Percentiles rank a stretch among this genome's conserved stretches.
These are phyloP conservation scores for Venturia asperata DNA, from an alignment of 2,329 filamentous ascomycete genomes.

Conservation along the genomic window DNA sequence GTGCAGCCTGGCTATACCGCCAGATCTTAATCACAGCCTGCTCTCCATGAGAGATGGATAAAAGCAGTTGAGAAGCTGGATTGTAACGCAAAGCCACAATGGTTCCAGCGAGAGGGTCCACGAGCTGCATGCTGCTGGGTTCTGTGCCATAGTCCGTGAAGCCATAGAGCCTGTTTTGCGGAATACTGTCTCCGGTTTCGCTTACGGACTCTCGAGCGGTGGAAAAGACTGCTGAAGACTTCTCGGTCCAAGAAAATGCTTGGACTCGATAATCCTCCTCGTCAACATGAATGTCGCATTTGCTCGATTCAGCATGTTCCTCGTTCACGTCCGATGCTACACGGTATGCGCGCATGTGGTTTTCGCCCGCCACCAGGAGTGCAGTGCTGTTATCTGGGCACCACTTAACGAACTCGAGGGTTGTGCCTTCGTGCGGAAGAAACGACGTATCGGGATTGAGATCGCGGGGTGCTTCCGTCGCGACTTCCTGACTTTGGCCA, in stretches of 20 bases:
- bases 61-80: slow-evolving; percentile 25
- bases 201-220: background rate
- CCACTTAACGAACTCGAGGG: slow-evolving; percentile 17
- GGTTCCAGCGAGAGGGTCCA: slow-evolving; percentile 13
- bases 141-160: slow-evolving; percentile 16
- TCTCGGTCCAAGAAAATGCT: slow-evolving; percentile 18
- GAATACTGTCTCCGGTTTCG: slow-evolving; percentile 13
- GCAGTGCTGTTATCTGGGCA: slow-evolving; percentile 14
- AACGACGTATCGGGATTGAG: slow-evolving; percentile 22
- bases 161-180: slow-evolving; percentile 11
- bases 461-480: slow-evolving; percentile 23
- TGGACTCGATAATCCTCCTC: slow-evolving; percentile 15
- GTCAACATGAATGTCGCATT: background rate
- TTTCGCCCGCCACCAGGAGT: slow-evolving; percentile 15
- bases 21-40: slow-evolving; percentile 34
- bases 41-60: slow-evolving; percentile 23
- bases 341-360: slow-evolving; percentile 16
- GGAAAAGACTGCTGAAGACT: slow-evolving; percentile 11
- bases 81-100: slow-evolving; percentile 15
- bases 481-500: slow-evolving; percentile 29
- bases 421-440: background rate
- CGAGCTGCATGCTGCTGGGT: slow-evolving; percentile 11
- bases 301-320: background rate
- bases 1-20: slow-evolving; percentile 24
- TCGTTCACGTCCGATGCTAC: slow-evolving; percentile 6